A percentile compares a stretch with the other conserved stretches of the same genome.
These are phyloP conservation scores for Somion occarium DNA, from an alignment of 1,284 basidiomycete genomes.

Conservation along the genomic window DNA sequence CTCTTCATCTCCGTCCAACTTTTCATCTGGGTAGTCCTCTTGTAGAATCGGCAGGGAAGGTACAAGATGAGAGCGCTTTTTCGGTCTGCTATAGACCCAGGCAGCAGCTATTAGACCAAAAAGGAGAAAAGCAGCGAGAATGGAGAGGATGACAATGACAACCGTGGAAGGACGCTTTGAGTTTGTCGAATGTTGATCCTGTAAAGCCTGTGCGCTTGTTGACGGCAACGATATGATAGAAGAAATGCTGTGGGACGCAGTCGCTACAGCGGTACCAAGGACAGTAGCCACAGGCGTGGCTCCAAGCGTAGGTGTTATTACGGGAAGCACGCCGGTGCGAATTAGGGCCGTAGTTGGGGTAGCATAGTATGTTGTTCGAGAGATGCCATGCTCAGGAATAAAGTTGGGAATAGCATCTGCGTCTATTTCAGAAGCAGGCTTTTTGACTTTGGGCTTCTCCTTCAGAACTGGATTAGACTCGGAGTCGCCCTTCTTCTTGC, in stretches of 20 bases:
- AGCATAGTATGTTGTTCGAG: slow-evolving; percentile 12
- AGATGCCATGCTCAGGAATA: slow-evolving; percentile 42
- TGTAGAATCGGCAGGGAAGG: slow-evolving; percentile 69
- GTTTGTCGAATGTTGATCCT: slow-evolving; percentile 22
- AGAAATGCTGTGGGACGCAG: slow-evolving; percentile 13
- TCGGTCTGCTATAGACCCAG: slow-evolving; percentile 44
- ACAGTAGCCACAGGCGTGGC: slow-evolving; percentile 10
- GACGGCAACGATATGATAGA: slow-evolving; percentile 13
- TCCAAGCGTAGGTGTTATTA: slow-evolving; percentile 12
- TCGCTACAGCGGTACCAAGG: not conserved
- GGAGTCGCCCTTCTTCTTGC: slow-evolving; percentile 7
- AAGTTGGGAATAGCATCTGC: slow-evolving; percentile 50
- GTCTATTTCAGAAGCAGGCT: slow-evolving; percentile 24
- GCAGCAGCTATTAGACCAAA: slow-evolving; percentile 48
- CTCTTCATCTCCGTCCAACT: slow-evolving; percentile 40
- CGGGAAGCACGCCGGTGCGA: slow-evolving; percentile 24
- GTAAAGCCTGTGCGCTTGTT: slow-evolving; percentile 6
- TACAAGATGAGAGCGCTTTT: slow-evolving; percentile 45
- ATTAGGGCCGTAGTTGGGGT: slow-evolving; percentile 8
- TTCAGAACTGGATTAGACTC: slow-evolving; percentile 16
- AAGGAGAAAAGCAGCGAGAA: slow-evolving; percentile 53
- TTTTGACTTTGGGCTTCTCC: slow-evolving; percentile 23
- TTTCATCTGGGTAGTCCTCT: slow-evolving; percentile 43
- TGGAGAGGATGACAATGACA: slow-evolving; percentile 50
- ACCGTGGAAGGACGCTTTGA: slow-evolving; percentile 31